Evolutionary conservation across 1,284 basidiomycete species (phyloP).

Genomic region (Rhodotorula sp.): DNA sequence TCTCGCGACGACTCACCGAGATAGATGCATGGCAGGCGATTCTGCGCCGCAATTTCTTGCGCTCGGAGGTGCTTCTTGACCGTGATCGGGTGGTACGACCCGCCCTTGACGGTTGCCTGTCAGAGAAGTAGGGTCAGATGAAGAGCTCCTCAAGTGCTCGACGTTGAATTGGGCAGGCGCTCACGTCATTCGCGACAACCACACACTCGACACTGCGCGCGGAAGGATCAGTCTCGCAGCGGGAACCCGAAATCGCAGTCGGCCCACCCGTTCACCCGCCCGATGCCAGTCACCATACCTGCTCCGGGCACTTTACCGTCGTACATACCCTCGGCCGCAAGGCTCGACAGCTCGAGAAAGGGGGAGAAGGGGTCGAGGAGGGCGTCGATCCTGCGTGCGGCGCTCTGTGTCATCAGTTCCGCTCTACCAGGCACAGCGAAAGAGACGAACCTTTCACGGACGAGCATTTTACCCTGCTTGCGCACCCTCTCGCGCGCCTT

Average conservation of each 20-base stretch:
- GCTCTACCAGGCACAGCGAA: neutral
- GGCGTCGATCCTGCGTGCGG: constrained; percentile 57
- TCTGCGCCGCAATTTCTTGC: constrained; percentile 87
- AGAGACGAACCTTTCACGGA: constrained; percentile 25
- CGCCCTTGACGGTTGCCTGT: constrained; percentile 75
- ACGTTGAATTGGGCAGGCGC: too few relatives aligned
- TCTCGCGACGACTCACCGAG: constrained; percentile 62
- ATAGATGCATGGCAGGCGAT: constrained; percentile 87
- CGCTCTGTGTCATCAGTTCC: neutral
- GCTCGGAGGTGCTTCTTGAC: constrained; percentile 95
- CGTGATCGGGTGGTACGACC: constrained; percentile 88
- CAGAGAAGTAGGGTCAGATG: neutral
- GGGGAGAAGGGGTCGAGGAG: constrained; percentile 84
- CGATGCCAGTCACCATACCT: constrained; percentile 87
- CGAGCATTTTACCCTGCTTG: constrained; percentile 34
- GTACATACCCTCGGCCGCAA: constrained; percentile 88
- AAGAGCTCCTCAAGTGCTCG: too few relatives aligned
- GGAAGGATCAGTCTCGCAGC: too few relatives aligned
- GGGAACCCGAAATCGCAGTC: neutral
- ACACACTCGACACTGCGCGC: constrained; percentile 67
- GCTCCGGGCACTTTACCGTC: constrained; percentile 78
- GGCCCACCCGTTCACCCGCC: constrained; percentile 57
- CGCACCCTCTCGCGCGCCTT: constrained; percentile 23
- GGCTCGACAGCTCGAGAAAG: constrained; percentile 81
- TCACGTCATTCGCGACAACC: constrained; percentile 88